These are phyloP conservation scores for Casuarina cunninghamiana DNA, from an alignment of 306 rosid species.

Conservation along the genomic window DNA sequence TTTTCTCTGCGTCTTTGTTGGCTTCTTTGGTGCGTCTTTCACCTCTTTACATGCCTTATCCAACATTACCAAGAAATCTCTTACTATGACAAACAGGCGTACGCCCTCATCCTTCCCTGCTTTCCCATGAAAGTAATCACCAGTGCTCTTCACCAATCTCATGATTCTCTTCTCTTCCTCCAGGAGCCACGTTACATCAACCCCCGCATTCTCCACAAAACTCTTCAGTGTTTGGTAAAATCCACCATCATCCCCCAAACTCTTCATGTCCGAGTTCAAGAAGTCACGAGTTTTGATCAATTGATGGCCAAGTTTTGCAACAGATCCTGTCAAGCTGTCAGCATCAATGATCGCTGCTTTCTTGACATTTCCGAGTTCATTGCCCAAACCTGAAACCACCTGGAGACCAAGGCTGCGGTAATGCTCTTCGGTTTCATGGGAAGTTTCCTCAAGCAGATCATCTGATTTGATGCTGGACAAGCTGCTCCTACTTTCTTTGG, in stretches of 20 bases:
- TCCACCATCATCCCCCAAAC: constrained; percentile 36
- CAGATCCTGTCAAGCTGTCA: constrained; percentile 72
- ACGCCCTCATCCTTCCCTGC: constrained; percentile 88
- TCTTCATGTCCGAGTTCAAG: constrained; percentile 45
- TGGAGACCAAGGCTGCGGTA: constrained; percentile 66
- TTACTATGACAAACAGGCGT: constrained; percentile 67
- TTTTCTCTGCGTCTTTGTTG: constrained; percentile 38
- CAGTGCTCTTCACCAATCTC: constrained; percentile 82
- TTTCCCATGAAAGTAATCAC: constrained; percentile 93
- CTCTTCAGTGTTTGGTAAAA: constrained; percentile 50
- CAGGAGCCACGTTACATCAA: constrained; percentile 46
- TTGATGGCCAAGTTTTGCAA: constrained; percentile 65
- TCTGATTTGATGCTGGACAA: constrained; percentile 67
- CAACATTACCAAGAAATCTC: constrained; percentile 82
- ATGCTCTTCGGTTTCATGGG: constrained; percentile 58
- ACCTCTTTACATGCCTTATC: constrained; percentile 85
- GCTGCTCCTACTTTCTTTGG: constrained; percentile 57
- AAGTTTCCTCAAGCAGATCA: constrained; percentile 48
- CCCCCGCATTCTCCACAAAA: constrained; percentile 74
- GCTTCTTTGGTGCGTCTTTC: constrained; percentile 42
- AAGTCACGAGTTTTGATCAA: constrained; percentile 63
- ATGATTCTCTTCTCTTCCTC: constrained; percentile 82
- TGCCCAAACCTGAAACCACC: constrained; percentile 66
- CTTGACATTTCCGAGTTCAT: constrained; percentile 77
- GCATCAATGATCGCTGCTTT: constrained; percentile 83